Percentiles rank a stretch among this genome's conserved stretches.
Evolutionary conservation across 2,329 filamentous ascomycete species (phyloP).

Genomic region (Thelonectria blattea): DNA sequence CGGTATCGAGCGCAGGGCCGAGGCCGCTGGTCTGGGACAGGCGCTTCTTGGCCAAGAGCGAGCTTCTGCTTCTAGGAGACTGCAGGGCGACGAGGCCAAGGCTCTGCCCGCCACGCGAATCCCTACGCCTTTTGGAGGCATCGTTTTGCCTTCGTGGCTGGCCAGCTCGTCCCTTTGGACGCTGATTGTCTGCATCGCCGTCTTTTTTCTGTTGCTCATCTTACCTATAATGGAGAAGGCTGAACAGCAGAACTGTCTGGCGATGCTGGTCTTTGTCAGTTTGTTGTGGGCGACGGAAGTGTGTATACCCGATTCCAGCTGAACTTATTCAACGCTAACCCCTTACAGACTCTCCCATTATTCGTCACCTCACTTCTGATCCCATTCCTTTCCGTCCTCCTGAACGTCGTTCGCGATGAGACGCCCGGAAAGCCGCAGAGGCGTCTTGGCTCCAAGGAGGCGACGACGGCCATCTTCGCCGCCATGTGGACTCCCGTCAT

Average conservation of each 20-base stretch:
- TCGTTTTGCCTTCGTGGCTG: conserved; percentile 81
- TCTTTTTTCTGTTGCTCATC: conserved; percentile 77
- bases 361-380: conserved; percentile 96
- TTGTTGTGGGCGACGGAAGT: conserved; percentile 96
- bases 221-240: conserved; percentile 83
- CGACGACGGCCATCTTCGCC: conserved; percentile 84
- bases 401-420: conserved; percentile 83
- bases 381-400: conserved; percentile 87
- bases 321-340: conserved; percentile 17
- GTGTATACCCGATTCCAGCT: conserved; percentile 36
- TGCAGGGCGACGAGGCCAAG: conserved; percentile 85
- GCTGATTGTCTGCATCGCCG: conserved; percentile 69
- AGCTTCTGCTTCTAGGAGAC: conserved; percentile 69
- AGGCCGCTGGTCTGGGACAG: conserved; percentile 89
- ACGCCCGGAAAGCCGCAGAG: conserved; percentile 61
- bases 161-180: conserved; percentile 82
- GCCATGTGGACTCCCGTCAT: conserved; percentile 99
- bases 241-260: conserved; percentile 95
- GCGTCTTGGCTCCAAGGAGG: conserved; percentile 79
- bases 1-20: conserved; percentile 92
- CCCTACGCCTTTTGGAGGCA: conserved; percentile 77
- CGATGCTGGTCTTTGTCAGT: conserved; percentile 92
- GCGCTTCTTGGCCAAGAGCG: conserved; percentile 79
- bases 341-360: conserved; percentile 79
- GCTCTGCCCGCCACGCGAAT: conserved; percentile 69